phyloP scores from a whole-genome alignment of 805 yeast species.

The Lipomyces sp. region DNA sequence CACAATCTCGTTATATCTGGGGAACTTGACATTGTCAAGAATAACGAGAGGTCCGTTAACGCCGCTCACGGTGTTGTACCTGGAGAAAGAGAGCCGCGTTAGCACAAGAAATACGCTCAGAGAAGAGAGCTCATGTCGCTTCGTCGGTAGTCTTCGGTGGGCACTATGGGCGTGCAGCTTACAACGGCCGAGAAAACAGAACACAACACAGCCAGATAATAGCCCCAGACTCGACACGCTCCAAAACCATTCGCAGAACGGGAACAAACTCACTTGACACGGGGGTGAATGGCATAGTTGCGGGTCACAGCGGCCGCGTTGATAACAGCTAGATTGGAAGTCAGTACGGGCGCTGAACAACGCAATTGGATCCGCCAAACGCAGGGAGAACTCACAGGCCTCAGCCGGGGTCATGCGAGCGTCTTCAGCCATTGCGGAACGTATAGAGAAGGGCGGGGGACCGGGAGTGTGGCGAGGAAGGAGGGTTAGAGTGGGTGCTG shows the following conservation, averaged over 20 bases:
- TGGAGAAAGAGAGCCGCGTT: conserved; percentile 38
- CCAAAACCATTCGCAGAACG: too few species aligned
- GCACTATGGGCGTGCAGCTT: background rate
- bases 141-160: background rate
- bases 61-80: conserved; percentile 96
- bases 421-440: conserved; percentile 26
- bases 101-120: background rate
- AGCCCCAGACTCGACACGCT: too few species aligned
- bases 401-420: conserved; percentile 29
- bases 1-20: conserved; percentile 94
- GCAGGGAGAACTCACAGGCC: conserved; percentile 25
- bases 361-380: background rate
- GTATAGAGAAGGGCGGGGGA: background rate
- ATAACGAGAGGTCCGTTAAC: conserved; percentile 98
- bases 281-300: conserved; percentile 31
- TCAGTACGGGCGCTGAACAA: conserved; percentile 3
- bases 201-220: background rate
- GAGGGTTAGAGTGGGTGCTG: conserved; percentile 1
- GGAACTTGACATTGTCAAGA: conserved; percentile 78
- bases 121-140: too few species aligned
- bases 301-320: conserved; percentile 34
- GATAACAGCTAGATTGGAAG: conserved; percentile 24
- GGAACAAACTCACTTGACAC: conserved; percentile 30
- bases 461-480: background rate
- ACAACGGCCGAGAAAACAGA: background rate